These are phyloP conservation scores for Aspergillus thermomutatus DNA, from an alignment of 2,329 filamentous ascomycete genomes.

Conservation along the genomic window DNA sequence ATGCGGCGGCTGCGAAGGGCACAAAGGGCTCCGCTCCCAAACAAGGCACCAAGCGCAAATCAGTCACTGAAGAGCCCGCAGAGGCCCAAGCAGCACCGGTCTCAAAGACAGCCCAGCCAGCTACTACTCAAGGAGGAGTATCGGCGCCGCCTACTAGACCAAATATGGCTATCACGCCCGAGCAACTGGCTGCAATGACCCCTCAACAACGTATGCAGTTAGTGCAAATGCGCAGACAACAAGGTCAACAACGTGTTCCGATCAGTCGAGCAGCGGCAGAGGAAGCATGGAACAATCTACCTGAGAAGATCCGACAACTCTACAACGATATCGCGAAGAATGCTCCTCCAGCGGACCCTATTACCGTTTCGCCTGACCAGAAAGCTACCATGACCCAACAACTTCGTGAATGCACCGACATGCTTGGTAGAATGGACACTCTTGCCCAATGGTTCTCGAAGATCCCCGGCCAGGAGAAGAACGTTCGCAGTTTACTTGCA, in stretches of 20 bases:
- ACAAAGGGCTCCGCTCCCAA: constrained; percentile 27
- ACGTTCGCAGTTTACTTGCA: constrained; percentile 33
- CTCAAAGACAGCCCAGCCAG: constrained; percentile 24
- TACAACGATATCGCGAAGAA: constrained; percentile 37
- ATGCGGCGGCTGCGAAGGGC: constrained; percentile 23
- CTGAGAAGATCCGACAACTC: constrained; percentile 36
- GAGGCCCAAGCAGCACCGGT: constrained; percentile 40
- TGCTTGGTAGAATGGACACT: constrained; percentile 42
- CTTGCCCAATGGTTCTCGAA: constrained; percentile 40
- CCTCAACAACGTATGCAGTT: constrained; percentile 41
- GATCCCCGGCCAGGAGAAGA: constrained; percentile 39
- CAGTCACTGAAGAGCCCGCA: constrained; percentile 45
- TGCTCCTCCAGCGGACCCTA: constrained; percentile 28
- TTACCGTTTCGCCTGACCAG: constrained; percentile 37
- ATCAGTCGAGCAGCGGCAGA: constrained; percentile 34
- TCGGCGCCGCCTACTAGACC: constrained; percentile 20
- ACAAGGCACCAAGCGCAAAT: constrained; percentile 42
- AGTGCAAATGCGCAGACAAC: constrained; percentile 33
- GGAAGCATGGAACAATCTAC: constrained; percentile 38
- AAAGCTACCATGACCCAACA: constrained; percentile 39
- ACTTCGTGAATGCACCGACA: constrained; percentile 38
- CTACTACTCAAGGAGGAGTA: constrained; percentile 15
- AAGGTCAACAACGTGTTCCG: constrained; percentile 28
- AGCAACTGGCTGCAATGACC: constrained; percentile 38
- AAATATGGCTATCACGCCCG: constrained; percentile 26